phyloP scores from a whole-genome alignment of 192 early-diverging fungal genomes.

The Coemansia sp. region DNA sequence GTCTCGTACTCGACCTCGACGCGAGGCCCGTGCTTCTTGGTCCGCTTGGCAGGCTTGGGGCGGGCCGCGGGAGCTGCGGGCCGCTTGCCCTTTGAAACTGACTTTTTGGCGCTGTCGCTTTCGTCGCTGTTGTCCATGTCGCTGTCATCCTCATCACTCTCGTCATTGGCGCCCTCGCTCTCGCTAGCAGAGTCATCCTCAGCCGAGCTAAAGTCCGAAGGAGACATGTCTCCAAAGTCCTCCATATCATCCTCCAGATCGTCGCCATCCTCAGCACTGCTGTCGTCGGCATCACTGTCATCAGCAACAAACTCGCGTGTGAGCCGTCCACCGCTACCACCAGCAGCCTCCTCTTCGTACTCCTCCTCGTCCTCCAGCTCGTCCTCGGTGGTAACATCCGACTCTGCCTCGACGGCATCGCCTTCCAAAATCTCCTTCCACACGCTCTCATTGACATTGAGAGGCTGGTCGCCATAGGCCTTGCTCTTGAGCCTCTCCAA shows the following conservation, averaged over 20 bases:
- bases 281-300: conserved; percentile 30
- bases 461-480: conserved; percentile 94
- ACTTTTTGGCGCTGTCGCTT: conserved; percentile 44
- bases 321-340: conserved; percentile 55
- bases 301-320: conserved; percentile 54
- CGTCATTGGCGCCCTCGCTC: conserved; percentile 52
- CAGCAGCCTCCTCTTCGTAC: conserved; percentile 52
- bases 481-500: conserved; percentile 87
- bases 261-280: conserved; percentile 24
- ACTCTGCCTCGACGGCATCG: conserved; percentile 66
- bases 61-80: conserved; percentile 26
- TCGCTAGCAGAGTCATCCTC: conserved; percentile 43
- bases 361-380: conserved; percentile 61
- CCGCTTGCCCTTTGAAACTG: conserved; percentile 28
- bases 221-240: conserved; percentile 33
- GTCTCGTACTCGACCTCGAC: conserved; percentile 63
- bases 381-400: conserved; percentile 66
- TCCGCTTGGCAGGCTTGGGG: conserved; percentile 36
- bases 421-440: conserved; percentile 87
- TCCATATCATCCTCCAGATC: conserved; percentile 42
- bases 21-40: conserved; percentile 51
- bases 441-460: conserved; percentile 87
- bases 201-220: conserved; percentile 60
- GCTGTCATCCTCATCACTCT: conserved; percentile 60
- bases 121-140: conserved; percentile 51